phyloP scores from a whole-genome alignment of 257 asterid genomes.

The Fraxinus cuspidata region DNA sequence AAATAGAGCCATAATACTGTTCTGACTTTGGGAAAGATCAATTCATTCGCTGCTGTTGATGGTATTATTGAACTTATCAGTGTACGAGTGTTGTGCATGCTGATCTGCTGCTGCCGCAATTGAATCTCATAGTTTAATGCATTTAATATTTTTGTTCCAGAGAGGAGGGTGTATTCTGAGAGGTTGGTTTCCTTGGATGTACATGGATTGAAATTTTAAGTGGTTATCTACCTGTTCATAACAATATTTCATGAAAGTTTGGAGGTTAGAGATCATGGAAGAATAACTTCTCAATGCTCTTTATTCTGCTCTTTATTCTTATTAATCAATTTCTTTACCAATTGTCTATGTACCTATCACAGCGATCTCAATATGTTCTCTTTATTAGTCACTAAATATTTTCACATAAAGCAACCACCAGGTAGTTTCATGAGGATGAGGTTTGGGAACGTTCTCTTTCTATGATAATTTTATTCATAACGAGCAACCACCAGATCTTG shows the following conservation, averaged over 20 bases:
- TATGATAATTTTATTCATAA: neutral
- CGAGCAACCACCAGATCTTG: neutral
- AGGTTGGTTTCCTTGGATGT: neutral
- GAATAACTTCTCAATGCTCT: neutral
- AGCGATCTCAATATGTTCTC: neutral
- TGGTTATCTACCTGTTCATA: neutral
- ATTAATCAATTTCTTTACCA: no score
- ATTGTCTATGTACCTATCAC: neutral
- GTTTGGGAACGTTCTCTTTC: neutral
- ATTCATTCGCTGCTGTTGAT: neutral
- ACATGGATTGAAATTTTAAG: neutral
- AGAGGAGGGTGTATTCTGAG: neutral
- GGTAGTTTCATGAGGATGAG: neutral
- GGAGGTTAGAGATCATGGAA: neutral
- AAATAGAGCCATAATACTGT: neutral
- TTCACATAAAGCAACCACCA: neutral
- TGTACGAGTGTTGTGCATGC: neutral
- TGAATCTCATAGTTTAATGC: neutral
- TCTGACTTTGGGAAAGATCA: neutral
- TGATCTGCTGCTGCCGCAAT: neutral
- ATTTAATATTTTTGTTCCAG: neutral
- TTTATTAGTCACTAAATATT: neutral
- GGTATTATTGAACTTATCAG: neutral
- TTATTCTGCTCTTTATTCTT: neutral
- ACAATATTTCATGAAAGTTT: neutral